A percentile compares a stretch with the other conserved stretches of the same genome.
Conservation (phyloP, 2,329 filamentous ascomycete species). For the Neofusicoccum umdonicola region DNA sequence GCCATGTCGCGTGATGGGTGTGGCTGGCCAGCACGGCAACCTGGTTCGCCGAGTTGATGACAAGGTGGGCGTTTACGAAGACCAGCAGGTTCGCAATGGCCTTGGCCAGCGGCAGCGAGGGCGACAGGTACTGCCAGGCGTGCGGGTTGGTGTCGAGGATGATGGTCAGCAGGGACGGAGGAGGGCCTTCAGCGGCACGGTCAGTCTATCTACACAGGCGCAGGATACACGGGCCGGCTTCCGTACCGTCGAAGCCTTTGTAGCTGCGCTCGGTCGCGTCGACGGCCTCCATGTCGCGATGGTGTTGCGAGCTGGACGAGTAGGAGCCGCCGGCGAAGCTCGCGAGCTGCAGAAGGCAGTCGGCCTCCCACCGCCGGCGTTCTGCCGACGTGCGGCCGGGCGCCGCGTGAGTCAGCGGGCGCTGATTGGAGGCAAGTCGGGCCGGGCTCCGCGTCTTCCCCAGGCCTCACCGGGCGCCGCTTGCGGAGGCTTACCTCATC, state of each 20-base stretch:
- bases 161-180: slow-evolving; percentile 82
- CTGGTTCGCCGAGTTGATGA: slow-evolving; percentile 89
- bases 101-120: slow-evolving; percentile 74
- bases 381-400: not conserved
- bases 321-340: not conserved
- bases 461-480: not conserved
- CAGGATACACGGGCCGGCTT: slow-evolving; percentile 14
- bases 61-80: slow-evolving; percentile 94
- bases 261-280: slow-evolving; percentile 55
- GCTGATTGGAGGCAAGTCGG: not conserved
- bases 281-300: slow-evolving; percentile 59
- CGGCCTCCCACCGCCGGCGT: not conserved
- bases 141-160: slow-evolving; percentile 95
- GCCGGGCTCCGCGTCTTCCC: not conserved
- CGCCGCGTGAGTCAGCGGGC: not conserved
- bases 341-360: not conserved
- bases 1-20: slow-evolving; percentile 79
- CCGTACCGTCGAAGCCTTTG: slow-evolving; percentile 35
- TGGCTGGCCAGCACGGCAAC: slow-evolving; percentile 91
- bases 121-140: slow-evolving; percentile 78
- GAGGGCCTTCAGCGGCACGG: slow-evolving; percentile 43
- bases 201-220: not conserved
- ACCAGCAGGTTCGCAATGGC: slow-evolving; percentile 87
- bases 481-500: not conserved
- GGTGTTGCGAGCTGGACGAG: slow-evolving; percentile 4